Conservation (phyloP, 257 asterid species). For the Knoxia roxburghii region DNA sequence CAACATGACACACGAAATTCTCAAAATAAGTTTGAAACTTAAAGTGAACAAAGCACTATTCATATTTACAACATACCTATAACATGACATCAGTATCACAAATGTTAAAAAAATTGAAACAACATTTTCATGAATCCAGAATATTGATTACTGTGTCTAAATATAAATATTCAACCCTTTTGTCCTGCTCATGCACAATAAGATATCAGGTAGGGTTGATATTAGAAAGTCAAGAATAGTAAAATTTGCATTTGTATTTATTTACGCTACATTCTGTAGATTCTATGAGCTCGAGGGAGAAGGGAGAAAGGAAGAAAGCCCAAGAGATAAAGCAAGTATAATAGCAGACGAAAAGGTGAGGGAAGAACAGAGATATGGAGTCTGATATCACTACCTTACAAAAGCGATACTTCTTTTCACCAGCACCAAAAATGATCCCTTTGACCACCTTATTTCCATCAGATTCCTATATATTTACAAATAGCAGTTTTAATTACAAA, state of each 20-base stretch:
- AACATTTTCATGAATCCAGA: neutral
- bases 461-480: conserved; percentile 40
- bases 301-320: neutral
- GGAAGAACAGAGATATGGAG: neutral
- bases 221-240: neutral
- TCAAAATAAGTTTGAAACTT: conserved; percentile 1
- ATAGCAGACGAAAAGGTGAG: neutral
- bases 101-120: neutral
- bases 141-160: neutral
- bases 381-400: conserved; percentile 57
- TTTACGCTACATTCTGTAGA: neutral
- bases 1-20: neutral
- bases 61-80: neutral
- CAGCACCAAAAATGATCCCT: conserved; percentile 60
- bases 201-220: no score
- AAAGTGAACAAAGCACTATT: neutral
- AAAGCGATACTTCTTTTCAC: conserved; percentile 62
- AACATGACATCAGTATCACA: neutral
- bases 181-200: neutral
- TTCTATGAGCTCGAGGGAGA: neutral
- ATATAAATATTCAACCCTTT: neutral
- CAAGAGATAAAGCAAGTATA: neutral
- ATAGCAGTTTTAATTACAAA: neutral
- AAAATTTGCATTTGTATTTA: neutral
- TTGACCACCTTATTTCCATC: conserved; percentile 72